Evolutionary conservation across 1,284 basidiomycete species (phyloP).

Genomic region (Xerocomus nothofagi): DNA sequence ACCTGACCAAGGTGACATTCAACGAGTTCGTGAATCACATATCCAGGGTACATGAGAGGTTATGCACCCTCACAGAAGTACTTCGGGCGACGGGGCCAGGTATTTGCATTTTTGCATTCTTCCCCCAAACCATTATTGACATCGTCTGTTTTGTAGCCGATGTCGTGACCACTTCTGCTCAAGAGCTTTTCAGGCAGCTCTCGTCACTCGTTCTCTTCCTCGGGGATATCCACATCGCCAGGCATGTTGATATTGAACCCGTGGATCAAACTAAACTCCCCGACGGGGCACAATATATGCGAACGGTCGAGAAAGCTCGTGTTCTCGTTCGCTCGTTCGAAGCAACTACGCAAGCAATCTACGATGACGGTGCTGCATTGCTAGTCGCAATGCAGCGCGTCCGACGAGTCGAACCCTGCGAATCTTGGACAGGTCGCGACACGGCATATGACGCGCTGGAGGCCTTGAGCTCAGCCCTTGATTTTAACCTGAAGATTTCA

Average conservation of each 20-base stretch:
- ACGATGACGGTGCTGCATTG: constrained; percentile 48
- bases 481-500: constrained; percentile 37
- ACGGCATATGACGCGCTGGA: constrained; percentile 34
- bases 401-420: constrained; percentile 30
- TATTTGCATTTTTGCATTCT: constrained; percentile 8
- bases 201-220: constrained; percentile 46
- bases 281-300: constrained; percentile 40
- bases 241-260: constrained; percentile 52
- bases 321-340: constrained; percentile 51
- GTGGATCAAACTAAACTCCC: constrained; percentile 35
- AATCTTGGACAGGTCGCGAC: constrained; percentile 29
- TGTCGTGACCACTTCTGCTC: constrained; percentile 25
- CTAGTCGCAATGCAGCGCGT: constrained; percentile 44
- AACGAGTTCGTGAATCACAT: constrained; percentile 22
- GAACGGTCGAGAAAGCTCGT: constrained; percentile 47
- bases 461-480: constrained; percentile 33
- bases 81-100: constrained; percentile 24
- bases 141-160: constrained; percentile 15
- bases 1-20: constrained; percentile 26
- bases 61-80: constrained; percentile 20
- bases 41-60: constrained; percentile 19
- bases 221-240: constrained; percentile 52
- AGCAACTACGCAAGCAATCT: constrained; percentile 49
- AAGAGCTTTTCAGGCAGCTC: constrained; percentile 39
- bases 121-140: constrained; percentile 6